These are phyloP conservation scores for Quercus gilva DNA, from an alignment of 306 rosid genomes.

Conservation along the genomic window DNA sequence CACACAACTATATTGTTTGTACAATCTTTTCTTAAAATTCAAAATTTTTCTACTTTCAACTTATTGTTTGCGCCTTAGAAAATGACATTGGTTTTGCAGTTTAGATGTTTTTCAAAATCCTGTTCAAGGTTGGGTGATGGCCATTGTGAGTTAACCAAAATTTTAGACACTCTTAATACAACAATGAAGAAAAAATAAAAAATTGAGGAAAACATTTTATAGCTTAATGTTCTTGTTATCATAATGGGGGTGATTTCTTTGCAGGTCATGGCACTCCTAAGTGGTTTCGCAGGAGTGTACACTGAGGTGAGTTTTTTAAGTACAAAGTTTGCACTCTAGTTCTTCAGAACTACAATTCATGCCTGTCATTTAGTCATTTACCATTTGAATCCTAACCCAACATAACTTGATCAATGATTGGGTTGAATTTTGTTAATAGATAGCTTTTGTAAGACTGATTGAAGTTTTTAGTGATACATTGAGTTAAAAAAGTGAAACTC, in stretches of 20 bases:
- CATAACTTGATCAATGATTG: constrained; percentile 6
- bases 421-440: not conserved
- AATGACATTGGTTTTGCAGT: constrained; percentile 40
- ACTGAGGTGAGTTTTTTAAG: constrained; percentile 69
- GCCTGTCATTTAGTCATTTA: no score
- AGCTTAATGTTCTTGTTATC: constrained; percentile 19
- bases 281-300: constrained; percentile 97
- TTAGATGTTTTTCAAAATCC: constrained; percentile 91
- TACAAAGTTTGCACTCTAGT: not conserved
- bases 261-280: constrained; percentile 90
- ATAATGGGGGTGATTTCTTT: constrained; percentile 24
- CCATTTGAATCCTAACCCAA: not conserved
- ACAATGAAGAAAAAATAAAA: constrained; percentile 1
- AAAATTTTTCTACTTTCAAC: not conserved
- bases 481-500: constrained; percentile 3
- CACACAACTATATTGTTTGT: constrained; percentile 1
- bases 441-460: not conserved
- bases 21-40: constrained; percentile 5
- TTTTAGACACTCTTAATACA: constrained; percentile 1
- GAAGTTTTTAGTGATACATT: not conserved
- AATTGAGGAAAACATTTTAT: not conserved
- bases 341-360: constrained; percentile 12
- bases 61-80: constrained; percentile 17
- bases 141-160: constrained; percentile 69
- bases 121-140: constrained; percentile 95